phyloP scores from a whole-genome alignment of 2,329 filamentous ascomycete genomes.

The Alternaria hordeiaustralica region DNA sequence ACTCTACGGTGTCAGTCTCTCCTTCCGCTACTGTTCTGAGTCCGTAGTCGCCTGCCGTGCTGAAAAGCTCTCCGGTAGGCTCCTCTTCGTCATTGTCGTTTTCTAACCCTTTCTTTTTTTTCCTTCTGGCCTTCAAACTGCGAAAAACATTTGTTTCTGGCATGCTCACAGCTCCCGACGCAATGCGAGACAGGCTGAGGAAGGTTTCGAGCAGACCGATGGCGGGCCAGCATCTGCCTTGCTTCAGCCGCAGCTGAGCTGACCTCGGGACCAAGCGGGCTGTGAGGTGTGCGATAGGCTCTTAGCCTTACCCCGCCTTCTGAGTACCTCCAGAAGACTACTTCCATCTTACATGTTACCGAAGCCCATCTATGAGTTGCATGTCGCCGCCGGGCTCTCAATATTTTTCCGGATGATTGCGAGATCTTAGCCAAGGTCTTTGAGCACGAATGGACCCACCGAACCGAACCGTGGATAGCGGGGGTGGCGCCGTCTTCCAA shows the following conservation, averaged over 20 bases:
- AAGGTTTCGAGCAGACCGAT: neutral
- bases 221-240: rapidly evolving
- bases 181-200: neutral
- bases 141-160: neutral
- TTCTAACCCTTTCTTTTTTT: rapidly evolving
- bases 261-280: neutral
- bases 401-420: neutral
- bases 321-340: neutral
- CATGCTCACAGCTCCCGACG: neutral
- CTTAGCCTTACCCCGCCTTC: neutral
- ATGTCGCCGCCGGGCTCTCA: neutral
- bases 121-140: neutral
- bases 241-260: neutral
- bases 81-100: neutral
- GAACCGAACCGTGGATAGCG: neutral
- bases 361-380: neutral
- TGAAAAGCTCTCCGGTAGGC: neutral
- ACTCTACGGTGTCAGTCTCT: neutral
- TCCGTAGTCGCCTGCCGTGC: neutral
- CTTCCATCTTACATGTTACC: neutral
- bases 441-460: neutral
- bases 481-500: neutral
- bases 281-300: neutral
- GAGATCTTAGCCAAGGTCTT: neutral
- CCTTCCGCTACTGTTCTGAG: neutral